A percentile compares a stretch with the other conserved stretches of the same genome.
These are phyloP conservation scores for Podila minutissima DNA, from an alignment of 192 early-diverging fungal species.

Conservation along the genomic window DNA sequence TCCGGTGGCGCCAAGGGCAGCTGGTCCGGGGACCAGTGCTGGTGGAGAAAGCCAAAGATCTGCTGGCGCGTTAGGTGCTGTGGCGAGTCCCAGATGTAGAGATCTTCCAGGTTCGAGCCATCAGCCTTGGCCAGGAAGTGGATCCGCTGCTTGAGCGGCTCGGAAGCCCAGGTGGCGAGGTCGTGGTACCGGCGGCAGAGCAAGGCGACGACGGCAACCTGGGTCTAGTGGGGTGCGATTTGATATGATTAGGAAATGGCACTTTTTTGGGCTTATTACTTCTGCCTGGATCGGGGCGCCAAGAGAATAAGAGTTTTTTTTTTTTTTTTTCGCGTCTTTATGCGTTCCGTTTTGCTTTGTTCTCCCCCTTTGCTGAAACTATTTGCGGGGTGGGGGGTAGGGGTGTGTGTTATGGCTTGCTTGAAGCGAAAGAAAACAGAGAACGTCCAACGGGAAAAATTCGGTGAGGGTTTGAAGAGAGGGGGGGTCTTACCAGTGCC, in stretches of 20 bases:
- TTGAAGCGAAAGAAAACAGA: not conserved
- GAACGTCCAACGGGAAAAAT: not conserved
- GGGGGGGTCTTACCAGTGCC: conserved; percentile 22
- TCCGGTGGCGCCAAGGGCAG: conserved; percentile 28
- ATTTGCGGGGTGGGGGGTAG: not conserved
- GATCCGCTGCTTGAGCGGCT: conserved; percentile 35
- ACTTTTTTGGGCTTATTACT: too few species aligned
- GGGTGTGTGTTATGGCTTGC: not conserved
- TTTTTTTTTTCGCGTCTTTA: not conserved
- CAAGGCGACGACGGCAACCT: conserved; percentile 15
- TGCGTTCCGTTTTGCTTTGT: not conserved
- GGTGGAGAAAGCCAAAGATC: conserved; percentile 16
- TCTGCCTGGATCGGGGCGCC: not conserved
- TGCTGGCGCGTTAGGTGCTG: conserved; percentile 1
- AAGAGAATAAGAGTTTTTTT: not conserved
- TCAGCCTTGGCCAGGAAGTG: conserved; percentile 41
- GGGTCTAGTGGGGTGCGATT: not conserved
- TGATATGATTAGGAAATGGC: too few species aligned
- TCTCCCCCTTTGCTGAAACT: not conserved
- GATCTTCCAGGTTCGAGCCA: conserved; percentile 34
- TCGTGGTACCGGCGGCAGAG: conserved; percentile 39
- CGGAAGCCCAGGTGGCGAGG: conserved; percentile 32
- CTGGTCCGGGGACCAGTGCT: conserved; percentile 42
- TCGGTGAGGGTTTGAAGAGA: too few species aligned
- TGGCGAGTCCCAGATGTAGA: conserved; percentile 35